phyloP scores from a whole-genome alignment of 345 rosid species.

The Kandelia obovata region DNA sequence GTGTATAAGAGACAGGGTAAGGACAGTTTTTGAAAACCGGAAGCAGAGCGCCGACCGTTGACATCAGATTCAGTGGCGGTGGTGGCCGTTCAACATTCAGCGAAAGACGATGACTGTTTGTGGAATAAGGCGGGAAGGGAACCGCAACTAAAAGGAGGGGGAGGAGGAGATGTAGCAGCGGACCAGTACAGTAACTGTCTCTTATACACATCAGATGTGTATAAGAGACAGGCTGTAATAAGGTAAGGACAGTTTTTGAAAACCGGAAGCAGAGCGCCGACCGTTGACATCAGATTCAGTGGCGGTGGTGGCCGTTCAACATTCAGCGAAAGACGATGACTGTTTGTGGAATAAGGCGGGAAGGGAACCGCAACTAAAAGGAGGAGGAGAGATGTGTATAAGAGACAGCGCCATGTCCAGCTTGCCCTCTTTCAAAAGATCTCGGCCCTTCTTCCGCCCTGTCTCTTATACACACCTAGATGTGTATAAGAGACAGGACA shows the following conservation, averaged over 20 bases:
- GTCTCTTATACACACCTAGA: too few relatives aligned
- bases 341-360: conserved; percentile 29
- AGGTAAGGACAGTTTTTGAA: too few relatives aligned
- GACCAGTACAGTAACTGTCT: conserved; percentile 43
- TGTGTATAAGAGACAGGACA: too few relatives aligned
- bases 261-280: too few relatives aligned
- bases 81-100: conserved; percentile 38
- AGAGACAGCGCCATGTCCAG: conserved; percentile 35
- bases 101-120: conserved; percentile 37
- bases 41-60: too few relatives aligned
- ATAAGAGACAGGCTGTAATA: too few relatives aligned
- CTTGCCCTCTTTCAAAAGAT: conserved; percentile 34
- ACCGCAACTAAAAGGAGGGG: conserved; percentile 14
- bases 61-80: conserved; percentile 20
- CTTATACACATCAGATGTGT: too few relatives aligned
- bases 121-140: conserved; percentile 28
- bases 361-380: conserved; percentile 22
- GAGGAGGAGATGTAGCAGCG: neutral
- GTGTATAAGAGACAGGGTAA: too few relatives aligned
- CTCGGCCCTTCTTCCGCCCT: conserved; percentile 38
- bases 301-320: conserved; percentile 24
- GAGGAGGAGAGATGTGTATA: too few relatives aligned
- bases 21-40: conserved; percentile 49
- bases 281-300: conserved; percentile 25
- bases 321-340: conserved; percentile 45